Evolutionary conservation across 2,329 filamentous ascomycete species (phyloP).

Genomic region (Metarhizium sp.): DNA sequence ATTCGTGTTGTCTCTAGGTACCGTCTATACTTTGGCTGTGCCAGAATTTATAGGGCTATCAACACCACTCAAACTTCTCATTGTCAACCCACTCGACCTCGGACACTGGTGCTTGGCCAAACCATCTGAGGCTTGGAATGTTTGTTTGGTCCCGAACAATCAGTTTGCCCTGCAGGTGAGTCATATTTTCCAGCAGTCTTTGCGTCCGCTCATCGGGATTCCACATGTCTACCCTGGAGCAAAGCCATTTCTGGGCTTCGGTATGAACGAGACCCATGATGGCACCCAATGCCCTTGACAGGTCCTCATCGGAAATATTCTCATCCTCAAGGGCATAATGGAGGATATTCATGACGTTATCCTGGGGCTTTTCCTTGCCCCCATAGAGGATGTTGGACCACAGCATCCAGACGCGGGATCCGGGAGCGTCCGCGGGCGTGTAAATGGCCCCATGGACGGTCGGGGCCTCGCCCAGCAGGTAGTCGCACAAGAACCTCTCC

Average conservation of each 20-base stretch:
- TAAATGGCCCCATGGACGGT: conserved; percentile 63
- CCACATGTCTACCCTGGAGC: conserved; percentile 70
- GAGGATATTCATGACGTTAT: conserved; percentile 61
- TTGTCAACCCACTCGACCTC: conserved; percentile 64
- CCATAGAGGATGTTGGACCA: conserved; percentile 62
- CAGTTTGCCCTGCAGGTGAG: conserved; percentile 38
- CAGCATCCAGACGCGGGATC: conserved; percentile 60
- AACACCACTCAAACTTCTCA: conserved; percentile 75
- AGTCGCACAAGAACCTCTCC: conserved; percentile 66
- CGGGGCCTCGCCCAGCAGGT: conserved; percentile 49
- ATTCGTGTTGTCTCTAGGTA: not conserved
- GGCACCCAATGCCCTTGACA: conserved; percentile 45
- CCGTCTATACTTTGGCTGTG: no score
- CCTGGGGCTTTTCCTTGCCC: conserved; percentile 39
- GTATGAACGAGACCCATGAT: conserved; percentile 58
- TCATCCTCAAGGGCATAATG: conserved; percentile 57
- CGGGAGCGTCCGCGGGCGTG: conserved; percentile 31
- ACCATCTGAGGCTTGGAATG: conserved; percentile 66
- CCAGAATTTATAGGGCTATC: conserved; percentile 7
- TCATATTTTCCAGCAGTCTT: conserved; percentile 32
- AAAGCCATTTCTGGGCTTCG: conserved; percentile 63
- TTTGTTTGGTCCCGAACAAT: conserved; percentile 54
- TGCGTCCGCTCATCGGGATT: conserved; percentile 56
- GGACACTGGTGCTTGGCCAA: conserved; percentile 41
- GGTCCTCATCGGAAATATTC: conserved; percentile 26